Evolutionary conservation across 257 asterid species (phyloP), one percentile per base, ranked within the genome.

Genomic region (Lavandula angustifolia): DNA sequence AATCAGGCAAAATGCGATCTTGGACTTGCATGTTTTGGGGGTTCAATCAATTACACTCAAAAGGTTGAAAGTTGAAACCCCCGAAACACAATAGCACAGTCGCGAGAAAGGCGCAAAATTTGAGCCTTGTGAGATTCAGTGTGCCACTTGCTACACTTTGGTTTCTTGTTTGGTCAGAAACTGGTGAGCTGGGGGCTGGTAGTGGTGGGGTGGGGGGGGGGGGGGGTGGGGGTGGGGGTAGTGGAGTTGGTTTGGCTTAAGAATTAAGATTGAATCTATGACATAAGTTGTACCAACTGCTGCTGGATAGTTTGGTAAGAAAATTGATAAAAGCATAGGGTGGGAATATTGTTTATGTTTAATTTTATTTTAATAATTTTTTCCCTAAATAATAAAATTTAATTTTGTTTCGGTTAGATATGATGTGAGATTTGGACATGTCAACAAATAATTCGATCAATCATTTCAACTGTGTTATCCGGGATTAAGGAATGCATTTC

Each of bases 21-120:
- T 94, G 99, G 78, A 94, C 96, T 57, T 79, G 84, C 95, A 90
- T 94, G 72, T 68, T 33, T 12, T 22, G 54, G 74, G 79, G 73
- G 67, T 47, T 64, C 55, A 66, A 47, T 67, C 65, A 60, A 60
- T 60, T 66, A 32, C 60, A 60, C 50, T 44, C 49, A 22, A 9
- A 50, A 22, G 27, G 27, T 22, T 22, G 27, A 22, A 54, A n/a
- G 49, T 16, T 11, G 53, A 46, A 65, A 27, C 49, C 76, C 73
- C 73, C 70, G 2, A 22, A 22, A 22, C 27, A 22, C 27, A 22
- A 22, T 2, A 22, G 27, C 27, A 22, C 27, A 22, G 48, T 3
- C 54, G 54, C 10, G 56, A 43, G 34, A 8, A 54, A 63, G 18
- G 53, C 31, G 17, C 60, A 37, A 16, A 38, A 14, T 6, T 29